Conservation (phyloP, 331 rosid genomes). For the Prunus yedoensis region DNA sequence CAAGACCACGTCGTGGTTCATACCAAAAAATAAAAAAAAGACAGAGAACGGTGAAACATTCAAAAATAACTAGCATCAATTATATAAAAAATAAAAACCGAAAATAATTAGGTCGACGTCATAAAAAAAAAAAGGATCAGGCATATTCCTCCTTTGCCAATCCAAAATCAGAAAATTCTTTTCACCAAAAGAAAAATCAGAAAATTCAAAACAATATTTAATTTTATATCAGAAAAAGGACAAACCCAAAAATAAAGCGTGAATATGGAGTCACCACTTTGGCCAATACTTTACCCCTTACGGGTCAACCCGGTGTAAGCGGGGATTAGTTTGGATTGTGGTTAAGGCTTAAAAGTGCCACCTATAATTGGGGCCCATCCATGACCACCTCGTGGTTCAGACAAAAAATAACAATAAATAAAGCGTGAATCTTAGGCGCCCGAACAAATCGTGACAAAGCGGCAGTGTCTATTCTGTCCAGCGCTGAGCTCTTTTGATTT, state of each 20-base stretch:
- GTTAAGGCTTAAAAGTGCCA: too few relatives aligned
- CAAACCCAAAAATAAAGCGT: neutral
- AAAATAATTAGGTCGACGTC: neutral
- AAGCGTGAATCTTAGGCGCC: constrained; percentile 1
- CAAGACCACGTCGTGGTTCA: too few relatives aligned
- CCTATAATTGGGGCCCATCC: too few relatives aligned
- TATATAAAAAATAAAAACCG: too few relatives aligned
- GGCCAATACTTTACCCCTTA: too few relatives aligned
- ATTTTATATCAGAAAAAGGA: neutral
- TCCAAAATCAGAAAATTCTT: neutral
- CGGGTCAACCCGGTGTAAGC: too few relatives aligned
- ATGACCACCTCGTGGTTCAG: too few relatives aligned
- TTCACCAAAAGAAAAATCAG: neutral
- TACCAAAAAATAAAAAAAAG: too few relatives aligned
- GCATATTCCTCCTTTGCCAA: neutral
- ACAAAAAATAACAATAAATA: neutral
- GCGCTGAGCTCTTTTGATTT: neutral
- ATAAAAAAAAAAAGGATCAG: too few relatives aligned
- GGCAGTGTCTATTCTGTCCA: neutral
- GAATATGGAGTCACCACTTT: neutral
- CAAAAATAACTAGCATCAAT: too few relatives aligned
- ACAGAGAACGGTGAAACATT: too few relatives aligned
- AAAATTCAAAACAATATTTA: neutral
- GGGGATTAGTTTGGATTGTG: too few relatives aligned
- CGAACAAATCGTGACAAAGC: neutral